Evolutionary conservation across 2,329 filamentous ascomycete species (phyloP), one percentile per base, ranked within the genome.

Genomic region (Emydomyces testavorans): DNA sequence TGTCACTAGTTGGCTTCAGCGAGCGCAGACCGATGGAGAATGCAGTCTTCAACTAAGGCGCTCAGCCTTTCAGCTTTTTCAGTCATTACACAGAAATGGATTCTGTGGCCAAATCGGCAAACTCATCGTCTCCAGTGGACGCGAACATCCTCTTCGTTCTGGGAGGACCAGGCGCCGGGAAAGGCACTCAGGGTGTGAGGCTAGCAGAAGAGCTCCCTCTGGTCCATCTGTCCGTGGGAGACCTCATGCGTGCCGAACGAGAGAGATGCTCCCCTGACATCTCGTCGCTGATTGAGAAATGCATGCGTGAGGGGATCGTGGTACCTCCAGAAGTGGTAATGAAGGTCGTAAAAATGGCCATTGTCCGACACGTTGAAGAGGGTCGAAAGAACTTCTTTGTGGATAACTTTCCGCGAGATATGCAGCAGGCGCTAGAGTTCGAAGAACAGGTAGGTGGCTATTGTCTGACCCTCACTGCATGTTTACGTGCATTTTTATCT

Each of bases 141-240:
- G 24, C 32, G 7, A 51, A 48, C 10, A 26, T 40, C 36, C 39
- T 46, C 23, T 41, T 35, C 20, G 21, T 40, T 24, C 11, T 46
- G 38, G 49, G 49, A n/a, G 36, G 34, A 8, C 31, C 49, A 10
- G 49, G 41, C 24, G 49, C 34, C n/a, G 49, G 49, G 20, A 48
- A 51, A 38, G 49, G 49, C 10, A 51, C 49, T n/a, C 38, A 41
- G 6, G 16, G 49, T 26, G 21, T 15, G 4, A 47, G 34, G 24
- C 32, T 42, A n/a, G 42, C 43, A 6, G 11, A 15, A 18, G 44
- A 51, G 2, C 39, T 36, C 21, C 31, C 31, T 35, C 31, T 47
- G 13, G 18, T 31, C 16, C 49, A 51, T 42, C 13, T 48, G 23
- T 48, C 44, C 37, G 36, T 42, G 11, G 49, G 49, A 24, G 44